Base-by-base conservation (phyloP, 2,329 filamentous ascomycete genomes). In the Didymella keratinophila region DNA sequence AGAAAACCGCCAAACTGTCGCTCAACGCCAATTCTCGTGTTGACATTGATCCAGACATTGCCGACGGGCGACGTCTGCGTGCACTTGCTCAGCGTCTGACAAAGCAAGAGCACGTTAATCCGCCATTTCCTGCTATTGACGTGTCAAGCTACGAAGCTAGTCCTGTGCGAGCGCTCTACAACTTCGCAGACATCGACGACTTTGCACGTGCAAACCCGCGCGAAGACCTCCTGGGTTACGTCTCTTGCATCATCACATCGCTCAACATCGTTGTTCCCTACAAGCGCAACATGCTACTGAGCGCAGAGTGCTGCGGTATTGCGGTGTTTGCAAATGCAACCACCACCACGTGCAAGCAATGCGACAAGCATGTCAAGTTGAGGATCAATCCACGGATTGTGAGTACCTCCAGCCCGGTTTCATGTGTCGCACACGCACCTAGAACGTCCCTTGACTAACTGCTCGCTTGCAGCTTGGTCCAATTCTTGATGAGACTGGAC, bases 401-500 rank as follows among this genome's bases (percentile, higher is more conserved):
- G 63, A 46, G 75, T 62, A 27, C 41, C 27, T 28, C 27, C 27
- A 7, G 27, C 27, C 27, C 8, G 27, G 27, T 28, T 32, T 32
- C 12, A 4, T 32, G 4, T 16, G 30, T 32, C 14, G 30, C 30
- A 16, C 12, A 32, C 12, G 12, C 30, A 32, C 4, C 11, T 12
- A 32, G 30, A 32, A 5, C 12, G 16, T 32, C 12, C 34, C 20
- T 47, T 25, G n/a, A 18, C 54, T 47, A 42, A 48, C 37, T 52
- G 18, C 45, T 47, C 16, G 42, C 32, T 48, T 21, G 11, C 45
- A 78, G 77, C 66, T 83, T 27, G 79, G 79, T 5, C 72, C 75
- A 36, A 58, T 82, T 6, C 65, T 81, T 47, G 81, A 89, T 58
- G 86, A 89, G 70, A 88, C 85, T 0, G 86, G 83, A 5, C 78